Base-by-base conservation (phyloP, 2,329 filamentous ascomycete genomes). In the Hysterium pulicare region DNA sequence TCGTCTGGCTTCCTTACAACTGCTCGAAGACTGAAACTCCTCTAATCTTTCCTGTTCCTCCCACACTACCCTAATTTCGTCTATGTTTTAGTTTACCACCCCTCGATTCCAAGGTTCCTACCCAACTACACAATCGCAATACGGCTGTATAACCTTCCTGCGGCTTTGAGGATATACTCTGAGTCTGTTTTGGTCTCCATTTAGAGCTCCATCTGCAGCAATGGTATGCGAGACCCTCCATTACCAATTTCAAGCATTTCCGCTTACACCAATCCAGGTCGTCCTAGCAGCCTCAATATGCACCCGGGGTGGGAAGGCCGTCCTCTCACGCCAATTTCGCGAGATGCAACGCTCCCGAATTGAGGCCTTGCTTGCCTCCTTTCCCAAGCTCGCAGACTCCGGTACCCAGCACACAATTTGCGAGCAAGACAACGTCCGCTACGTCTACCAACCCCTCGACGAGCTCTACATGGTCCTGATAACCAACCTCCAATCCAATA, bases 381-480 rank as follows among this genome's bases (percentile, higher is more conserved):
- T 98, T 66, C 94, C 93, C 42, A 98, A 98, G 74, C 86, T 97
- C 45, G 90, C 93, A 61, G 90, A 96, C 70, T 90, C 87, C 49
- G 87, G 90, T 48, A 96, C 90, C 40, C 93, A 98, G 71, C 93
- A 98, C 71, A 98, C 93, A 21, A 98, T 88, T 5, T 90, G 97
- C 60, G 93, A 98, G 72, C 90, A 97, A 72, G 94, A 98, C 75
- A 97, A 95, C 75, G 93, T 98, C 63, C 91, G 93, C 74, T 98
- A 96, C 67, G 93, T 98, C 45, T 98, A 98, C 77, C 93, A 98
- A 70, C 94, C 93, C 47, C 80, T 98, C 52, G 94, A 98, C 73
- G 94, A 98, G 76, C 84, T 98, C 52, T 98, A 98, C 80, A 97
- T 98, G 82, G 91, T 98, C 54, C 83, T 98, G 62, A 97, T 98